Evolutionary conservation across 2,329 filamentous ascomycete species (phyloP).

Genomic region (Cladorrhinum sp.): DNA sequence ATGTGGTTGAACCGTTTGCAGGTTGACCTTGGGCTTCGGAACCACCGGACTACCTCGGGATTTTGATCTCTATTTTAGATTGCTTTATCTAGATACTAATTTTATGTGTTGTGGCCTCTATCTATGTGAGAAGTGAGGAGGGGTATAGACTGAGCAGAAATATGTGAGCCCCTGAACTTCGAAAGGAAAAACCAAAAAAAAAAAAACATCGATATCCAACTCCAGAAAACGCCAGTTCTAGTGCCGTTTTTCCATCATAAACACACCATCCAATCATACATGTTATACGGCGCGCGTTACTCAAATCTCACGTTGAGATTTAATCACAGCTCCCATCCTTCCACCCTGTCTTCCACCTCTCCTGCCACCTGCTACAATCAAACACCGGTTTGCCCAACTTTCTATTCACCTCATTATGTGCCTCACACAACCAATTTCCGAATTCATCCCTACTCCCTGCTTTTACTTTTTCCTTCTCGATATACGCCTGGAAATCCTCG

Average conservation of each 20-base stretch:
- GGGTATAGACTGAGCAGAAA: neutral
- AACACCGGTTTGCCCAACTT: constrained; percentile 91
- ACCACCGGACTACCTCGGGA: too few relatives aligned
- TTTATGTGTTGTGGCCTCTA: neutral
- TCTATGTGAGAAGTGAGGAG: neutral
- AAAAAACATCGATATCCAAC: neutral
- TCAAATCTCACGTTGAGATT: neutral
- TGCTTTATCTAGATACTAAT: neutral
- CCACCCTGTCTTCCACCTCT: constrained; percentile 93
- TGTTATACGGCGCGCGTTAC: neutral
- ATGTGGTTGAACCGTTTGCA: too few relatives aligned
- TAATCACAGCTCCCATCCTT: constrained; percentile 63
- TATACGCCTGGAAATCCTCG: constrained; percentile 82
- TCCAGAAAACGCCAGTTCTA: too few relatives aligned
- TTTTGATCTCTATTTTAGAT: too few relatives aligned
- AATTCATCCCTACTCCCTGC: constrained; percentile 64
- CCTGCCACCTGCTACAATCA: constrained; percentile 87
- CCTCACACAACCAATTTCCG: constrained; percentile 78
- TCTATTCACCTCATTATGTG: constrained; percentile 81
- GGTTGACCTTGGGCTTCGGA: too few relatives aligned
- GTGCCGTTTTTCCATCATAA: too few relatives aligned
- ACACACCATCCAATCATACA: neutral
- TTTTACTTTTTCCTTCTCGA: constrained; percentile 66
- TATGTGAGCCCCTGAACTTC: neutral
- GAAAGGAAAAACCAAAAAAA: neutral